Conservation (phyloP, 805 yeast species). For the Debaryomyces maramus region DNA sequence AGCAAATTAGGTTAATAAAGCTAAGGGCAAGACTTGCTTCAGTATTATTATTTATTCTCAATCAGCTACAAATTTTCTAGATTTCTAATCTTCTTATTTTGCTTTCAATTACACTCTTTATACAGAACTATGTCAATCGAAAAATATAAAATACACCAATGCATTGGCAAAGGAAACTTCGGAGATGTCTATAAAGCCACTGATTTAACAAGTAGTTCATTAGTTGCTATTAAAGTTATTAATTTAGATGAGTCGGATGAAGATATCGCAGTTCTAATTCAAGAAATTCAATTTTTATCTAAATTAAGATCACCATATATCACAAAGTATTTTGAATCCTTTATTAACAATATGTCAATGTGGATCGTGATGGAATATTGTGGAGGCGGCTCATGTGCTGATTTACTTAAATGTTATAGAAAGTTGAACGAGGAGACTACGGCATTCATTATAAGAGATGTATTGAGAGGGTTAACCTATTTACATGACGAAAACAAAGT, state of each 20-base stretch:
- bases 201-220: constrained; percentile 33
- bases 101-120: no score
- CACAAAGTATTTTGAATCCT: constrained; percentile 62
- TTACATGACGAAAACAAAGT: constrained; percentile 74
- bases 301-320: constrained; percentile 65
- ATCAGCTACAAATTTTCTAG: background rate
- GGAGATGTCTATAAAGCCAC: constrained; percentile 79
- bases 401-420: constrained; percentile 58
- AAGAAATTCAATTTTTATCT: constrained; percentile 76
- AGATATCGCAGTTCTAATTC: constrained; percentile 66
- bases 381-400: constrained; percentile 91
- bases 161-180: constrained; percentile 82
- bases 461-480: constrained; percentile 70
- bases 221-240: constrained; percentile 85
- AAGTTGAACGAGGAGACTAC: constrained; percentile 58
- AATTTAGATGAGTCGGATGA: constrained; percentile 79
- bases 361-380: constrained; percentile 95
- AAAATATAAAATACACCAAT: constrained; percentile 38
- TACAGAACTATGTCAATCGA: constrained; percentile 16
- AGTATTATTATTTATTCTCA: no score
- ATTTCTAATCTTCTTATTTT: background rate
- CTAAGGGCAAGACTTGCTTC: no score
- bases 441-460: constrained; percentile 61
- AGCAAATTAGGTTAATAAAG: no score
- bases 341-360: constrained; percentile 63